Base-by-base conservation (phyloP, 768 basidiomycete genomes). In the Boletus rubroflammeus region DNA sequence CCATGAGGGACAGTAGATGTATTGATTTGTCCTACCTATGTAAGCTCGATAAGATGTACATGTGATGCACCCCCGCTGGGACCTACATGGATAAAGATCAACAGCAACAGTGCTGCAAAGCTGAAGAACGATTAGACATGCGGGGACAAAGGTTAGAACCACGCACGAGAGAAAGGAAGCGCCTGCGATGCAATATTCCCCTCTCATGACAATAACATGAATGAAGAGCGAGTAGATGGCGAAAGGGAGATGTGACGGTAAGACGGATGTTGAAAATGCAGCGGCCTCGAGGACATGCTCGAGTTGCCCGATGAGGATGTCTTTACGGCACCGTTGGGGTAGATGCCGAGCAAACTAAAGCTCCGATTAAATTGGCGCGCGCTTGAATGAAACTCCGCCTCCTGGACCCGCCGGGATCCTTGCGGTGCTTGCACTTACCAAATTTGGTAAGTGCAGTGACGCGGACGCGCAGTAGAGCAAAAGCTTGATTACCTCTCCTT, bases 71-170 rank as follows among this genome's bases (percentile, higher is more conserved):
- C 36, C 54, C 51, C 10, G 26, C 43, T 47, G 50, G 61, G 51
- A 75, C 84, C 62, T 69, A 88, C 90, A 77, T 93, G 88, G 62
- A 84, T 81, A 72, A 92, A 90, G 58, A 93, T 88, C 68, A 91
- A 78, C 59, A 92, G 75, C 34, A 74, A 77, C 56, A 77, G 79
- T 57, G 73, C 73, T 47, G 58, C 68, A 60, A 68, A 56, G 31
- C 62, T 62, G 48, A 28, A 19, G 41, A 47, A 44, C 45, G 29
- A 45, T 64, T 41, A 59, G 57, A 59, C 41, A 60, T 31, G 58
- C 50, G 41, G 42, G 28, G 48, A 51, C 19, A 42, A 56, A 25
- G 4, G 26, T 6, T 42, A 32, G 34, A 53, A 54, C 43, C 43
- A 75, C 85, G 54, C 67, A 88, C 90, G 89, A 84, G 50, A 92